phyloP scores from a whole-genome alignment of 2,329 filamentous ascomycete genomes.

The Orbilia ellipsospora region DNA sequence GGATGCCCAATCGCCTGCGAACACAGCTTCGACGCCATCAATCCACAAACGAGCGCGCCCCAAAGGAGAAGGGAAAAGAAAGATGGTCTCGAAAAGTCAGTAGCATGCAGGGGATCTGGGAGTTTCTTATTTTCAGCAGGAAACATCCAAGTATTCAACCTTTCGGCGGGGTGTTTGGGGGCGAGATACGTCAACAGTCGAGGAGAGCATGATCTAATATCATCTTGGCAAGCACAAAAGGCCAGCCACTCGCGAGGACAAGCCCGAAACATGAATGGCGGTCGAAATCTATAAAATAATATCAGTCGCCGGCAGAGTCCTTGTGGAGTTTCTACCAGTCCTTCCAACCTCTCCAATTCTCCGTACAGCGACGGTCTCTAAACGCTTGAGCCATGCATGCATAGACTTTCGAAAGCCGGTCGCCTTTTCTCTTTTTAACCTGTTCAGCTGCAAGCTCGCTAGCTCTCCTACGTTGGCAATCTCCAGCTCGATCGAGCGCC shows the following conservation, averaged over 20 bases:
- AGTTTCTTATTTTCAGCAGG: background rate
- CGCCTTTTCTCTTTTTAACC: too few relatives aligned
- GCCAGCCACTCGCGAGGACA: conserved; percentile 17
- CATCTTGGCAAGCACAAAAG: conserved; percentile 13
- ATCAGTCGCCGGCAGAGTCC: too few relatives aligned
- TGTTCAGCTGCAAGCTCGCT: too few relatives aligned
- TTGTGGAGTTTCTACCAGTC: too few relatives aligned
- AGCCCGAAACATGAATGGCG: background rate
- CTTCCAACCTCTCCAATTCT: background rate
- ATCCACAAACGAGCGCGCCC: background rate
- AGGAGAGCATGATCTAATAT: conserved; percentile 13
- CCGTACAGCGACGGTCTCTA: background rate
- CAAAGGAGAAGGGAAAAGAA: too few relatives aligned
- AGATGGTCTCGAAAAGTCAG: too few relatives aligned
- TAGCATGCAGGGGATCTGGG: too few relatives aligned
- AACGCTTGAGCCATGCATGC: background rate
- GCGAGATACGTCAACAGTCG: background rate
- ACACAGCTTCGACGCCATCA: conserved; percentile 18
- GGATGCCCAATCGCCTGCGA: conserved; percentile 20
- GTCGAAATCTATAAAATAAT: conserved; percentile 1
- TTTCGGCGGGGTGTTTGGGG: conserved; percentile 4
- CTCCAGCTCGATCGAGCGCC: background rate
- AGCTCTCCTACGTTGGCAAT: background rate
- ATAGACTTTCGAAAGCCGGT: too few relatives aligned
- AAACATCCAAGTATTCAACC: background rate